These are phyloP conservation scores for Fusarium sp. DNA, from an alignment of 2,329 filamentous ascomycete species.

Conservation along the genomic window DNA sequence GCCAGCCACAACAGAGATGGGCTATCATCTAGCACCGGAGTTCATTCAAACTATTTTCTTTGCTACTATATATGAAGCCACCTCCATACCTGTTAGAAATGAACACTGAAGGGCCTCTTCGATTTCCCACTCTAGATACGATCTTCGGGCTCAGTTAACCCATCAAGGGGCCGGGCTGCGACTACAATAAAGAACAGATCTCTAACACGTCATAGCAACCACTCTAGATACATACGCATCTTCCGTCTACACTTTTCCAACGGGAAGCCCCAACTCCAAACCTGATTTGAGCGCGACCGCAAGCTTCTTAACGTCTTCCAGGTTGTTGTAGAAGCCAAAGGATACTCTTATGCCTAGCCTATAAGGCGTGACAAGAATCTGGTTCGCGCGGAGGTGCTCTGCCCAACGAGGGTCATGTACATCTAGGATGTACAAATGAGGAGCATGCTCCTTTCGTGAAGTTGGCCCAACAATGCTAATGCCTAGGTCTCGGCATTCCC, in stretches of 20 bases:
- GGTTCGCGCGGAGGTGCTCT: background rate
- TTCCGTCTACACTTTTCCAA: background rate
- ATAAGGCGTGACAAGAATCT: background rate
- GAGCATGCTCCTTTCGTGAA: background rate
- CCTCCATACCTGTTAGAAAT: background rate
- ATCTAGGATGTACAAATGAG: background rate
- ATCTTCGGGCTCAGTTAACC: no score
- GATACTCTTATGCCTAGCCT: background rate
- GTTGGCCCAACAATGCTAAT: background rate
- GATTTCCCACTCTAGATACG: no score
- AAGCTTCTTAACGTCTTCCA: background rate
- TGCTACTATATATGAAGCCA: background rate
- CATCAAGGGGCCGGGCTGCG: no score
- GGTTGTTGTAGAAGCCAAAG: background rate
- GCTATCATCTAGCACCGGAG: background rate
- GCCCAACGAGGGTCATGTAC: background rate
- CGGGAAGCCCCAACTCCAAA: background rate
- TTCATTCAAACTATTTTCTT: background rate
- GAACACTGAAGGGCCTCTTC: background rate
- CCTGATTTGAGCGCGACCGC: background rate
- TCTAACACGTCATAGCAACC: no score
- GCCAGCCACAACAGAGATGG: background rate
- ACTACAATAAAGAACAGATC: no score
- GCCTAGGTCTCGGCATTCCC: background rate
- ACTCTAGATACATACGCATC: background rate